Base-by-base conservation (phyloP, 352 stramenopile genomes). In the Albugo laibachii region DNA sequence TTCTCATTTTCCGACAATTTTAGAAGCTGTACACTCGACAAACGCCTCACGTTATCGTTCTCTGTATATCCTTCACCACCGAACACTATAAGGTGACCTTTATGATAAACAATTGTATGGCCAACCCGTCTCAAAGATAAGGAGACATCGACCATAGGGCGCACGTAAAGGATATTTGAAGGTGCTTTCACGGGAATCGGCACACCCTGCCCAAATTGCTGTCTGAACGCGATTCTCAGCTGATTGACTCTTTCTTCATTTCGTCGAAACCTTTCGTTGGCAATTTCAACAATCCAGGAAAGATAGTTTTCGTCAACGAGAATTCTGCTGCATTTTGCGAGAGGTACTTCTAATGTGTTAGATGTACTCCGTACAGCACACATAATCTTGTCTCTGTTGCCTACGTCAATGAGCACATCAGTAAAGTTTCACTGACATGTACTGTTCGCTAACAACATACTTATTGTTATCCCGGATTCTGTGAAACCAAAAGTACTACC, bases 311-410 rank as follows among this genome's bases (percentile, higher is more conserved):
- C 66, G 24, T 71, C 64, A 18, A 86, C 65, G 13, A 93, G 48
- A 31, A 95, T 43, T 0, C 70, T 45, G 11, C 68, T 34, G 0
- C 55, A 58, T 15, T 65, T 59, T 41, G 74, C 66, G 13, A 95
- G 62, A 12, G 84, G 84, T 41, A 93, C 85, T 57, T 95, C 81
- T 48, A 95, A 65, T 8, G 65, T 60, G 35, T 93, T 92, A 11
- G 80, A 67, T 11, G 66, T 84, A 24, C 83, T 95, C 34, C 84
- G 78, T 49, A 95, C 93, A 16, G 83, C 83, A 21, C 88, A 86
- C 72, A 94, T 87, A 34, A 91, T 73, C 45, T 86, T 88, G 52
- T 83, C 79, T 53, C 86, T 88, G 36, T 31, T 31, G 24, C 24
- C 24, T 31, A 8, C 24, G 24, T 61, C 55, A 21, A 21, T 21